Evolutionary conservation across 108 stramenopile species (phyloP).

Genomic region (Conticribra guillardii): DNA sequence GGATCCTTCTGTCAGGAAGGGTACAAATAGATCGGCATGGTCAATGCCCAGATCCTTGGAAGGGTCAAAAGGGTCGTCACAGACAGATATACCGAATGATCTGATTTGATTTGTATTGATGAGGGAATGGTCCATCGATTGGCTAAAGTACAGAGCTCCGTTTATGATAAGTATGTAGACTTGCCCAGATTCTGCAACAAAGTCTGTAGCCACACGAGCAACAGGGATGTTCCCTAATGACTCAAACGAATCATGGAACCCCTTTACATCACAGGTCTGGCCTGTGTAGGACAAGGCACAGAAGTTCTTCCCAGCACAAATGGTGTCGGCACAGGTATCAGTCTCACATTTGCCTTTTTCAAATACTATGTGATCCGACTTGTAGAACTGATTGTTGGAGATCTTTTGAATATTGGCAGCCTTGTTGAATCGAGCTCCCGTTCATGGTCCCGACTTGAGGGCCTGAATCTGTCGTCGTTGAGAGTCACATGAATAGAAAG

Average conservation of each 20-base stretch:
- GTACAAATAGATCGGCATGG: neutral
- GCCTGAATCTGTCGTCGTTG: too few relatives aligned
- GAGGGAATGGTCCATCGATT: constrained; percentile 18
- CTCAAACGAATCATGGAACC: constrained; percentile 3
- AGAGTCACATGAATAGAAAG: too few relatives aligned
- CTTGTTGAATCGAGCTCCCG: neutral
- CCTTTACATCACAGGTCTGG: constrained; percentile 3
- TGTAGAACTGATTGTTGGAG: neutral
- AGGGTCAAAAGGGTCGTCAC: constrained; percentile 11
- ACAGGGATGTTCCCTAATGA: neutral
- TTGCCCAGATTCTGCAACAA: neutral
- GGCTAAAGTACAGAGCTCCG: constrained; percentile 17
- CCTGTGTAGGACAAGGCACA: neutral
- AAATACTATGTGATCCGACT: neutral
- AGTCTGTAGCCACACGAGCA: neutral
- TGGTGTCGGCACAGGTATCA: neutral
- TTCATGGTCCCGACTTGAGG: neutral
- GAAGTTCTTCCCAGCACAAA: neutral
- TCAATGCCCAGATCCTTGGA: neutral
- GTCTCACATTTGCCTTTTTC: neutral
- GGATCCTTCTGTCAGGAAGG: constrained; percentile 2
- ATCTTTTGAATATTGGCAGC: neutral
- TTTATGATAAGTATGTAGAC: constrained; percentile 20
- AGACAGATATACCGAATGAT: neutral
- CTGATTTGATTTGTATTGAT: constrained; percentile 35